Base-by-base conservation (phyloP, 2,329 filamentous ascomycete genomes). In the Blastomyces emzantsi region DNA sequence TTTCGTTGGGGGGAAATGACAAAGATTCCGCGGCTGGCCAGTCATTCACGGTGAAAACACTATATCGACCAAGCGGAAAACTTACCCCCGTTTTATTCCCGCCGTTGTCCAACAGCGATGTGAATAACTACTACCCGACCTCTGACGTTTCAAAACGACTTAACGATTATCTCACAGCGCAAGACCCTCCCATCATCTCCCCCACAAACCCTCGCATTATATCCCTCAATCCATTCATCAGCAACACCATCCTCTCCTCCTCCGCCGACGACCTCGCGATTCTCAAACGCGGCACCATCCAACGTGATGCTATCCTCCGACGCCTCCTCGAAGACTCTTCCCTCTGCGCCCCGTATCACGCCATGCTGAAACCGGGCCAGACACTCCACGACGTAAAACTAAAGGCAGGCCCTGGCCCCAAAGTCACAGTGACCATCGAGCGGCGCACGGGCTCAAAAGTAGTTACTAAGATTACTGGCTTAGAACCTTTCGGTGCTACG, bases 371-470 rank as follows among this genome's bases (percentile, higher is more conserved):
- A 64, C 67, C 74, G 2, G 70, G 73, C 17, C 75, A 78, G 66
- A 73, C 73, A 0, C 66, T 74, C 15, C 64, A 71, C 47, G 75
- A 77, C 59, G 74, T 79, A n/a, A 89, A 87, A 70, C 82, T 85
- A 0, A 87, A 84, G 70, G 77, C 84, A 1, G 87, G 87, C 0
- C 72, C 80, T 0, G 77, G 84, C 6, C 86, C 87, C 0, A 87
- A 86, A 67, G 79, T 86, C 36, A 78, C 79, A 19, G 80, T 89
- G 60, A 79, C 78, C 0, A 75, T 89, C 9, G 86, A 89, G 70
- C 86, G 83, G 22, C 81, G 86, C n/a, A 83, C 81, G 25, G 85
- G 86, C 8, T 85, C 85, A 63, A 89, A 89, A 74, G 85, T 82
- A 1, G 84, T 86, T 2, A 88, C 86, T 2, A 86, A 83, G 68